Base-by-base conservation (phyloP, 192 early-diverging fungal genomes). In the Rhizophagus prolifer region DNA sequence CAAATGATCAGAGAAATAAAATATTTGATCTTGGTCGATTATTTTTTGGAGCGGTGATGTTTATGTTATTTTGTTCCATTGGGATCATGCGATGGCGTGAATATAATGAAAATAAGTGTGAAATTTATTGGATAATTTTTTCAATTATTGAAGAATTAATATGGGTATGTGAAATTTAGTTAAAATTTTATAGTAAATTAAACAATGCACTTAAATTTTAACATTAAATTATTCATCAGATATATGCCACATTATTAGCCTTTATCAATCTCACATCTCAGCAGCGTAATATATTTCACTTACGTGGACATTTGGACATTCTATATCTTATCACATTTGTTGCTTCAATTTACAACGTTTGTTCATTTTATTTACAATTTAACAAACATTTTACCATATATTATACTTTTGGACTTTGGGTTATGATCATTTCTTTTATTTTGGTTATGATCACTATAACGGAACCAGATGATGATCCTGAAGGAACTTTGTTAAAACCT, bases 311-410 rank as follows among this genome's bases (percentile, higher is more conserved):
- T 19, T 50, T 75, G 1, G 23, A 75, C 23, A 23, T 75, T 3
- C 44, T 75, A 31, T 64, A 75, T 30, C 21, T n/a, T 50, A n/a
- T 75, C 23, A 47, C 59, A 19, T 75, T 75, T 12, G 44, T 50
- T 31, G 9, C 30, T 5, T 65, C 63, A 41, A 47, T 65, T 5
- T 7, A 50, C 38, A 65, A 75, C 31, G 25, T 75, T 63, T 12
- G 44, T 54, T 62, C 74, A 31, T 47, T 65, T 34, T 75, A 75
- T 46, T 64, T 46, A 13, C 46, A 73, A 25, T 60, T 25, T 34
- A 58, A 31, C 10, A 36, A 5, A 25, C 14, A 28, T 25, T 21
- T 65, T 10, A 62, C 6, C 4, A 19, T 4, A 7, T 30, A 75
- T 26, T 23, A 64, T 75, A 4, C 19, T 28, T 47, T 75, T 28